These are phyloP conservation scores for Fraxinus dipetala DNA, from an alignment of 305 asterid genomes.

Conservation along the genomic window DNA sequence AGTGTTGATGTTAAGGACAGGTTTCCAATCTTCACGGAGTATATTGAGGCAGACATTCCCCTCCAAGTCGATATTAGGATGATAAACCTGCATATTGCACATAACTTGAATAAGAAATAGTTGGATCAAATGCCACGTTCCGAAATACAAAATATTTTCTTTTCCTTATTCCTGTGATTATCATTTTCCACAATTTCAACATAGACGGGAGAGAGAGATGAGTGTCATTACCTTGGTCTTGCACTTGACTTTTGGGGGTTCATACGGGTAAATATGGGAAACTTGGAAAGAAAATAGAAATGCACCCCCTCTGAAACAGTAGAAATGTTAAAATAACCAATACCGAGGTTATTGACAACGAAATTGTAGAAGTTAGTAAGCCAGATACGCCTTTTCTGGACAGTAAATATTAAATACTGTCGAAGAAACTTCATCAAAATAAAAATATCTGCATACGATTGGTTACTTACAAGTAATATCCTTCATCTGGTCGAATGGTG, in stretches of 20 bases:
- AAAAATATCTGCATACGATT: neutral
- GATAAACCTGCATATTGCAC: slow-evolving; percentile 66
- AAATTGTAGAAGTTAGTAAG: neutral
- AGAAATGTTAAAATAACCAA: neutral
- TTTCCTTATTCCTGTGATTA: neutral
- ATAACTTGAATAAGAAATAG: neutral
- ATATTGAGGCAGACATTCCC: slow-evolving; percentile 97
- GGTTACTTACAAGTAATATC: slow-evolving; percentile 35
- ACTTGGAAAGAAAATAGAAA: slow-evolving; percentile 80
- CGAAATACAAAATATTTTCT: neutral
- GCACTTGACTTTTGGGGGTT: slow-evolving; percentile 98
- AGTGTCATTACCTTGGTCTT: slow-evolving; percentile 71
- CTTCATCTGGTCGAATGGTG: slow-evolving; percentile 33
- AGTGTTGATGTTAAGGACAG: slow-evolving; percentile 85
- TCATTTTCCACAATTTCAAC: neutral
- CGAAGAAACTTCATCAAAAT: neutral
- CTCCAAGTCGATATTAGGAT: slow-evolving; percentile 92
- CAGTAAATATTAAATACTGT: neutral
- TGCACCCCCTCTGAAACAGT: slow-evolving; percentile 59
- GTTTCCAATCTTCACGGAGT: slow-evolving; percentile 99
- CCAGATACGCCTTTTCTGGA: neutral
- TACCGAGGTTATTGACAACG: neutral
- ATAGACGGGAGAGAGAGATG: neutral
- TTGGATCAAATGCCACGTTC: neutral
- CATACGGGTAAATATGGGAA: slow-evolving; percentile 82